A percentile compares a stretch with the other conserved stretches of the same genome.
These are phyloP conservation scores for Penicillium odoratum DNA, from an alignment of 495 filamentous ascomycete species.

Conservation along the genomic window DNA sequence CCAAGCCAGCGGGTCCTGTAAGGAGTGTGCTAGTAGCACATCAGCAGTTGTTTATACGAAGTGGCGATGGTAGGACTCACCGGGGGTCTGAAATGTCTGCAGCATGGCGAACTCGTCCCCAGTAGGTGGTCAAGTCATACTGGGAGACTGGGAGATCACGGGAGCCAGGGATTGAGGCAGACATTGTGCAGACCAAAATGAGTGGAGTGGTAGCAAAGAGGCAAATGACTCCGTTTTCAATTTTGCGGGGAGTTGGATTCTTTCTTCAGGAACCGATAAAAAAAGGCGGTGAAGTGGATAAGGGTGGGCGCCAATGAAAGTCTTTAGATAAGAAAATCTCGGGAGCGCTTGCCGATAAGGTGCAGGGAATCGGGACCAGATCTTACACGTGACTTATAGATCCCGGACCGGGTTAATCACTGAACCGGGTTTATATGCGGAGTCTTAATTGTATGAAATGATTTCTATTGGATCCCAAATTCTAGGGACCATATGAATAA, in stretches of 20 bases:
- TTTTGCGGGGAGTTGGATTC: conserved; percentile 22
- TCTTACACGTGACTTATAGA: neutral
- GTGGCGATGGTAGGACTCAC: conserved; percentile 49
- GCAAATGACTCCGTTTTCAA: conserved; percentile 8
- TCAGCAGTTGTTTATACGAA: neutral
- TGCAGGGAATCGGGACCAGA: conserved; percentile 2
- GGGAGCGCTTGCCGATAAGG: conserved; percentile 6
- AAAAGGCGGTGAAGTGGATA: conserved; percentile 46
- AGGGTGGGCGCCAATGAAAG: conserved; percentile 30
- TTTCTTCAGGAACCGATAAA: conserved; percentile 24
- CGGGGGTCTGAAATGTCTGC: conserved; percentile 91
- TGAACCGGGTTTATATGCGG: no score
- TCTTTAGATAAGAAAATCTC: neutral
- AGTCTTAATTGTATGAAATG: neutral
- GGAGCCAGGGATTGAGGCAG: conserved; percentile 80
- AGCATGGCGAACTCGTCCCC: conserved; percentile 89
- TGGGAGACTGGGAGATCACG: conserved; percentile 86
- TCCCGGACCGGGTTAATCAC: neutral
- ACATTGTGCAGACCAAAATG: conserved; percentile 57
- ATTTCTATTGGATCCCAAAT: neutral
- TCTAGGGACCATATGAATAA: conserved; percentile 2
- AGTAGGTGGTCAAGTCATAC: conserved; percentile 90
- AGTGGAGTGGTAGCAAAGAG: conserved; percentile 12
- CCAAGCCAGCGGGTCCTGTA: conserved; percentile 71
- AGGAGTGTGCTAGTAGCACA: conserved; percentile 67